These are phyloP conservation scores for Plasmodium billcollinsi DNA, from an alignment of 169 alveolate genomes.

Conservation along the genomic window DNA sequence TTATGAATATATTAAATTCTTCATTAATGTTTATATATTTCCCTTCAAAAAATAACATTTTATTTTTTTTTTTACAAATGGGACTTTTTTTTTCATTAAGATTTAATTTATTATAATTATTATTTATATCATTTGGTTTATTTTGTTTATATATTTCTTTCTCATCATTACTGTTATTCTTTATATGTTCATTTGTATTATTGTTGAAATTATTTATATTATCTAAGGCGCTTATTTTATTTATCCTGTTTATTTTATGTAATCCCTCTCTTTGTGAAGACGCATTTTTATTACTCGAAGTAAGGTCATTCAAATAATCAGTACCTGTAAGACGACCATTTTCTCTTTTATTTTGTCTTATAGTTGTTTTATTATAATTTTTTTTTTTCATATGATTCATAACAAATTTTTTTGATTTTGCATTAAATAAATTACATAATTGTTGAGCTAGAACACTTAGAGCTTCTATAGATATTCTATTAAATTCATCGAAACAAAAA, in stretches of 20 bases:
- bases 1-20: constrained; percentile 97
- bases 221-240: background rate
- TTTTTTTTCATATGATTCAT: background rate
- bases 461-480: constrained; percentile 96
- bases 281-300: background rate
- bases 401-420: constrained; percentile 58
- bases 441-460: constrained; percentile 96
- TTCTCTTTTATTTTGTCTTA: background rate
- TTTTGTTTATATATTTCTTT: background rate
- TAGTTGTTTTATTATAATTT: background rate
- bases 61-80: constrained; percentile 83
- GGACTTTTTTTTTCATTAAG: constrained; percentile 76
- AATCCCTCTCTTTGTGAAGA: background rate
- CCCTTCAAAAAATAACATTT: constrained; percentile 86
- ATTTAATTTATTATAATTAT: background rate
- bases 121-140: constrained; percentile 17
- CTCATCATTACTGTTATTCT: background rate
- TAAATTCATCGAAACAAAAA: constrained; percentile 99
- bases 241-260: background rate
- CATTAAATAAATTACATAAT: constrained; percentile 65
- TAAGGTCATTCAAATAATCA: background rate
- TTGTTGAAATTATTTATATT: background rate
- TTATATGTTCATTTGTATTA: background rate
- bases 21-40: constrained; percentile 92
- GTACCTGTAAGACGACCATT: background rate